Conservation (phyloP, 2,329 filamentous ascomycete genomes). For the Arthrobotrys iridis region DNA sequence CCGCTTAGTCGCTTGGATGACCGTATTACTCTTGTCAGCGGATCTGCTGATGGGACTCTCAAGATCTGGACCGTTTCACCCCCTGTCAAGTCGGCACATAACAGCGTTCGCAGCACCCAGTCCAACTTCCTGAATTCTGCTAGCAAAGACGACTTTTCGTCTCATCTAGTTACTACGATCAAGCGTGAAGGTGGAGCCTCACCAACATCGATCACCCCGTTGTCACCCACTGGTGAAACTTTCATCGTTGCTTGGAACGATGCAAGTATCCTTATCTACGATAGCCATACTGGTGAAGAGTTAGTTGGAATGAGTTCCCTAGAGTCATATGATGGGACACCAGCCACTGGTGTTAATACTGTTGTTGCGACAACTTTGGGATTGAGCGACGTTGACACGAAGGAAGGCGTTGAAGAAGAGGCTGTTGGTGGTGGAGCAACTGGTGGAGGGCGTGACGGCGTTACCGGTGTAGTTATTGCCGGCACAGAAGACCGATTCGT, state of each 20-base stretch:
- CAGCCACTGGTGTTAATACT: slow-evolving; percentile 84
- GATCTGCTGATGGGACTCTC: slow-evolving; percentile 87
- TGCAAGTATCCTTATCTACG: slow-evolving; percentile 88
- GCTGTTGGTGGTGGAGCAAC: slow-evolving; percentile 81
- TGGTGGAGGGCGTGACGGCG: slow-evolving; percentile 77
- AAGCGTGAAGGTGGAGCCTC: slow-evolving; percentile 74
- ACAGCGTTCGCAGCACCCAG: slow-evolving; percentile 66
- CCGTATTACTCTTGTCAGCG: slow-evolving; percentile 87
- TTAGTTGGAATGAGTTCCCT: slow-evolving; percentile 90
- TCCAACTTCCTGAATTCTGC: slow-evolving; percentile 86
- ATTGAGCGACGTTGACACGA: slow-evolving; percentile 70
- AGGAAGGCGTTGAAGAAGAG: slow-evolving; percentile 77
- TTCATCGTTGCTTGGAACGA: slow-evolving; percentile 95
- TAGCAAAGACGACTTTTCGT: slow-evolving; percentile 84
- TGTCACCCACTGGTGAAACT: slow-evolving; percentile 82
- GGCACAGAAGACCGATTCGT: slow-evolving; percentile 97
- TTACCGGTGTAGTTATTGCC: slow-evolving; percentile 93
- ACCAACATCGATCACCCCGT: slow-evolving; percentile 89
- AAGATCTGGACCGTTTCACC: slow-evolving; percentile 95
- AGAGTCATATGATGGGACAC: slow-evolving; percentile 91
- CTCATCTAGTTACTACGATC: slow-evolving; percentile 89
- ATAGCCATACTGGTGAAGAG: slow-evolving; percentile 90
- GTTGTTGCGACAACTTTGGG: slow-evolving; percentile 87
- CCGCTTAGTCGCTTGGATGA: slow-evolving; percentile 84
- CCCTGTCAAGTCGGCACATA: slow-evolving; percentile 70